Percentiles rank a stretch among this genome's conserved stretches.
phyloP scores from a whole-genome alignment of 129 eudicot species.

The Escallonia rubra region DNA sequence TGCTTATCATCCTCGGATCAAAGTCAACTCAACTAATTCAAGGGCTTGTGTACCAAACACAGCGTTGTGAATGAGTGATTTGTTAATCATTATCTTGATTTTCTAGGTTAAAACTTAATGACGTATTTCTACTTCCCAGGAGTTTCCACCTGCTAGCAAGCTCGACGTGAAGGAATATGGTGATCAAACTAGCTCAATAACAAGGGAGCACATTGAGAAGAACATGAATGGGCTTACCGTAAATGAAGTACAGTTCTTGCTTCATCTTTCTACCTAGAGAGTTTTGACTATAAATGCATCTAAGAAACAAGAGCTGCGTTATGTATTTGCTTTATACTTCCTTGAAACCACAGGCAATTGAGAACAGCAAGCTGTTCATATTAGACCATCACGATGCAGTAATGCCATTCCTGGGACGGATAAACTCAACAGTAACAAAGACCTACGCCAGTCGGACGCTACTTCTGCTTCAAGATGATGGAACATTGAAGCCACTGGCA shows the following conservation, averaged over 20 bases:
- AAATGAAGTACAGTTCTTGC: background rate
- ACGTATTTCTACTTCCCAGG: background rate
- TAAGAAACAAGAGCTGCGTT: background rate
- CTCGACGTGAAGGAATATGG: slow-evolving; percentile 10
- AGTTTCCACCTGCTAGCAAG: slow-evolving; percentile 18
- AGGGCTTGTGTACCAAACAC: no score
- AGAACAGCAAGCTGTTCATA: slow-evolving; percentile 11
- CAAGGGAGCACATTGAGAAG: slow-evolving; percentile 12
- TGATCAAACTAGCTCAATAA: slow-evolving; percentile 16
- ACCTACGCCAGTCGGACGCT: slow-evolving; percentile 14
- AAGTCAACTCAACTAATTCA: no score
- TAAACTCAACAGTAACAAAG: slow-evolving; percentile 11
- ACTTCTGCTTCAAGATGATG: slow-evolving; percentile 8
- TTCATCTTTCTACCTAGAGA: no score
- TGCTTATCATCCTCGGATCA: no score
- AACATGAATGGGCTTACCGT: slow-evolving; percentile 10
- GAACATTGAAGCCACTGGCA: slow-evolving; percentile 21
- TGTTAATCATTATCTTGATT: no score
- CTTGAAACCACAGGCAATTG: slow-evolving; percentile 11
- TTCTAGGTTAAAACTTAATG: no score
- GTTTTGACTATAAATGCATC: background rate
- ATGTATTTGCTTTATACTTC: background rate
- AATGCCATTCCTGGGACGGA: slow-evolving; percentile 20
- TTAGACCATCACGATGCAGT: slow-evolving; percentile 20
- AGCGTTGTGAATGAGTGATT: no score